Evolutionary conservation across 1,284 basidiomycete species (phyloP), one percentile per base, ranked within the genome.

Genomic region (Pholiota adiposa): DNA sequence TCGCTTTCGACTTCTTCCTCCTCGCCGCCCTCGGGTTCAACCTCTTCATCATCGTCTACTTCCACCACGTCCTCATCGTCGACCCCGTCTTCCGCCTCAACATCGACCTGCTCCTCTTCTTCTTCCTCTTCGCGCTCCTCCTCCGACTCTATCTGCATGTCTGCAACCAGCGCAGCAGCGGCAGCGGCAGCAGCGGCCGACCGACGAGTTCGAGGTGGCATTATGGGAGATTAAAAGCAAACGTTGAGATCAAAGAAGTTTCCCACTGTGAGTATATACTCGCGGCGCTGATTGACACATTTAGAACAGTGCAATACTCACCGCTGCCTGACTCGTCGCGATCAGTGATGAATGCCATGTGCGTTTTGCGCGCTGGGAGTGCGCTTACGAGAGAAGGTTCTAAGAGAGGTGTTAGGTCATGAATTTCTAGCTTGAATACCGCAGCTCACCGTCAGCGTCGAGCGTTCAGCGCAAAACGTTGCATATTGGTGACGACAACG

Each of bases 1-100:
- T 56, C 54, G 33, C 54, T 46, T 19, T 34, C 56, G 58, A n/a
- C 62, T 3, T 51, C 49, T 3, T 51, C 66, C 7, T 67, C 61
- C 7, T 61, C 64, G 8, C 66, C 67, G 9, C 60, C 61, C 9
- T 63, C 67, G 40, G 40, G n/a, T 33, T 33, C 36, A 11, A 7
- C 36, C 9, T 54, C 76, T n/a, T 74, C 74, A 1, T 70, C 59
- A 2, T 69, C 67, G 4, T 67, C 71, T 23, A 61, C 72, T 11
- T 75, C 76, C 8, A 69, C 66, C 3, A 67, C 71, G 21, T 64
- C 72, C 36, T 71, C 77, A 27, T 75, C 74, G 1, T 71, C 73
- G 2, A 70, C 73, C 52, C 71, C 73, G 2, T 70, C 73, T 52
- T 71, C 72, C 6, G 73, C 75, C 12, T 70, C 75, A 0, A 65